Percentiles rank a stretch among this genome's conserved stretches.
Evolutionary conservation across 129 eudicot genomes (phyloP).

Genomic region (Calendula officinalis): DNA sequence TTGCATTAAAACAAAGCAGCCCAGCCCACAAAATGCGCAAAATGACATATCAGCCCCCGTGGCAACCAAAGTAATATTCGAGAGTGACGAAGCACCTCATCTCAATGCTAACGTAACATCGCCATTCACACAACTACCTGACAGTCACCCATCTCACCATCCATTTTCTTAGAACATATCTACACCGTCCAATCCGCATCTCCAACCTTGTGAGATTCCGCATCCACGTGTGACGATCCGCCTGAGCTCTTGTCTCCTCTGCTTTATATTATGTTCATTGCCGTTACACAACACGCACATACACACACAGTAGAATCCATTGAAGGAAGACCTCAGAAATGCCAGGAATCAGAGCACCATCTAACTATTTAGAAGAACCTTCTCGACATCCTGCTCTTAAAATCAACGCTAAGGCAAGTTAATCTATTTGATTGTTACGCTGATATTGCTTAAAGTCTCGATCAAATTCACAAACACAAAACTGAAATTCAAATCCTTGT

Average conservation of each 20-base stretch:
- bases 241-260: background rate
- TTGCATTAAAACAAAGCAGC: too few species aligned
- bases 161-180: background rate
- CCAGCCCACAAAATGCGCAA: conserved; percentile 20
- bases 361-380: conserved; percentile 68
- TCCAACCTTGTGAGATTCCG: conserved; percentile 8
- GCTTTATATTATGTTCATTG: background rate
- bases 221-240: conserved; percentile 8
- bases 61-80: conserved; percentile 27
- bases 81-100: conserved; percentile 17
- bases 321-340: conserved; percentile 34
- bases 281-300: too few species aligned
- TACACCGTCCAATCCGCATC: background rate
- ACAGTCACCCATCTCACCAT: conserved; percentile 27
- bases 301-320: conserved; percentile 5
- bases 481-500: conserved; percentile 10
- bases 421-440: conserved; percentile 10
- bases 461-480: conserved; percentile 1
- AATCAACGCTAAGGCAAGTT: conserved; percentile 69
- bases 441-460: conserved; percentile 6
- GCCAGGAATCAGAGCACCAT: conserved; percentile 83
- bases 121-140: background rate
- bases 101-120: conserved; percentile 18
- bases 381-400: conserved; percentile 70
- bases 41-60: conserved; percentile 6